Percentiles rank a stretch among this genome's conserved stretches.
These are phyloP conservation scores for Borealophlyctis nickersoniae DNA, from an alignment of 192 early-diverging fungal species.

Conservation along the genomic window DNA sequence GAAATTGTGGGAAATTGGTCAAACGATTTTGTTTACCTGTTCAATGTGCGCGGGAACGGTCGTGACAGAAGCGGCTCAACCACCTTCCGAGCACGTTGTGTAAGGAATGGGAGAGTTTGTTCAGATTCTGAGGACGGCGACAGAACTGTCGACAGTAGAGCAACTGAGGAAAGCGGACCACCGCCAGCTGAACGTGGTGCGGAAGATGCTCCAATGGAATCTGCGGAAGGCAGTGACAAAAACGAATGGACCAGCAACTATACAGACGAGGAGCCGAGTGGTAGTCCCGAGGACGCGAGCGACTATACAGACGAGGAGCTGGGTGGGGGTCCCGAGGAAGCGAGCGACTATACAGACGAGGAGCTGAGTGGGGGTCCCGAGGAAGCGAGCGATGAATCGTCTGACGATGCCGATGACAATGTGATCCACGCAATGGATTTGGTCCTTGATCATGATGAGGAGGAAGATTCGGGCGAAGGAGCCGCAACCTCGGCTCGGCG, in stretches of 20 bases:
- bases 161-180: no score
- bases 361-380: background rate
- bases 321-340: slow-evolving; percentile 1
- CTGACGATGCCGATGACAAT: background rate
- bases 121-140: no score
- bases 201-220: no score
- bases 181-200: no score
- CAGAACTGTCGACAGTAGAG: no score
- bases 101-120: no score
- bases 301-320: background rate
- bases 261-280: no score
- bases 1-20: slow-evolving; percentile 60
- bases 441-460: background rate
- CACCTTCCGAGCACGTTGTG: no score
- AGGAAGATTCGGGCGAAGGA: background rate
- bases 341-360: background rate
- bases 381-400: background rate
- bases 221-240: no score
- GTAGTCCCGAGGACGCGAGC: no score
- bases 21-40: slow-evolving; percentile 51
- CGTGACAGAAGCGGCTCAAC: no score
- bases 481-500: slow-evolving; percentile 13
- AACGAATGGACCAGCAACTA: background rate
- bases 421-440: background rate
- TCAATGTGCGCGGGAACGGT: no score